Percentiles rank a stretch among this genome's conserved stretches.
phyloP scores from a whole-genome alignment of 2,329 filamentous ascomycete species.

The Aspergillus tubingensis region DNA sequence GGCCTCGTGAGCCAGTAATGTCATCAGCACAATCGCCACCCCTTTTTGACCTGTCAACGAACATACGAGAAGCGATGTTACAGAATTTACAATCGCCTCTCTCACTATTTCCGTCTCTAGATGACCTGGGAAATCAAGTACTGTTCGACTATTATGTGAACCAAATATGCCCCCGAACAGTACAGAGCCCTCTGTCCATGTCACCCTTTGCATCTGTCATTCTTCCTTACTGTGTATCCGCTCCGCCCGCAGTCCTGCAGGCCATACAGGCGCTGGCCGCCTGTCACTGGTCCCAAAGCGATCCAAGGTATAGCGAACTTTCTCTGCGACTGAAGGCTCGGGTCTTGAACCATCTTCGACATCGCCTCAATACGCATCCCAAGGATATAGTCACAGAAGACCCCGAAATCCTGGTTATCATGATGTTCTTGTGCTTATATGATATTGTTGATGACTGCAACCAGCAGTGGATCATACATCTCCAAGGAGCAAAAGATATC shows the following conservation, averaged over 20 bases:
- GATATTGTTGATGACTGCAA: slow-evolving; percentile 38
- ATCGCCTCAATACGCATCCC: background rate
- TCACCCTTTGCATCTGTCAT: background rate
- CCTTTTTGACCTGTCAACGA: too few species aligned
- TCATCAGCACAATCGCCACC: too few species aligned
- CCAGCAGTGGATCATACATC: slow-evolving; percentile 43
- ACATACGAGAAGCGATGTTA: too few species aligned
- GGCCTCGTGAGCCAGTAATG: too few species aligned
- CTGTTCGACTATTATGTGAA: too few species aligned
- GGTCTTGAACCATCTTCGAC: background rate
- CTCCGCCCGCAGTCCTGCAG: background rate
- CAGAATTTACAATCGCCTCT: too few species aligned
- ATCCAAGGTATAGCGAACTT: background rate
- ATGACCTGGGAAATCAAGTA: too few species aligned
- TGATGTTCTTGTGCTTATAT: slow-evolving; percentile 39
- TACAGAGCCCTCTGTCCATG: too few species aligned
- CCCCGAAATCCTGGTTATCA: slow-evolving; percentile 29
- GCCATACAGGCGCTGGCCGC: background rate
- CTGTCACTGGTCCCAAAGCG: background rate
- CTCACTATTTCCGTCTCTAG: too few species aligned
- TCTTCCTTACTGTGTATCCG: background rate
- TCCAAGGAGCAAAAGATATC: slow-evolving; percentile 44
- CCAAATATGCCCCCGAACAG: too few species aligned
- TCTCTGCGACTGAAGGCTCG: background rate
- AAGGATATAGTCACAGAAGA: background rate